Conservation (phyloP, 1,139 yeast species). For the Candida pseudoviswanathii region DNA sequence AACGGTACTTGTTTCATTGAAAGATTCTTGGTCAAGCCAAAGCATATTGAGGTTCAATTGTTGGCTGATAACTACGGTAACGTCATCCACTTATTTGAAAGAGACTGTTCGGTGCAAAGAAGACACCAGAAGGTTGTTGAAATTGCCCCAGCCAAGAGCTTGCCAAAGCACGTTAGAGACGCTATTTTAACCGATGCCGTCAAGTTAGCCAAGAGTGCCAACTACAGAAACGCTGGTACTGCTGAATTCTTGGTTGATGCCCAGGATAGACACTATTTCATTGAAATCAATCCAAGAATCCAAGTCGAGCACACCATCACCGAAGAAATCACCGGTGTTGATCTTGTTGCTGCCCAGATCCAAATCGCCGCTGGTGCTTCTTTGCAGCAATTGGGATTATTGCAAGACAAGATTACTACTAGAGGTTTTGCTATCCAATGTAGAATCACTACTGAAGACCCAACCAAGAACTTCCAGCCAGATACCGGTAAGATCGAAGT, state of each 20-base stretch:
- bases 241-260: constrained; percentile 95
- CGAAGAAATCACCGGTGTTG: constrained; percentile 98
- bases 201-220: constrained; percentile 81
- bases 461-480: constrained; percentile 94
- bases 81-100: constrained; percentile 92
- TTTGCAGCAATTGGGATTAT: constrained; percentile 82
- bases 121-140: constrained; percentile 99
- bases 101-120: constrained; percentile 99
- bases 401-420: constrained; percentile 92
- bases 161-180: constrained; percentile 80
- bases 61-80: constrained; percentile 94
- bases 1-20: constrained; percentile 98
- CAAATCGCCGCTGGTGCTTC: constrained; percentile 99
- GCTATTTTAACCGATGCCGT: constrained; percentile 95
- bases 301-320: constrained; percentile 99
- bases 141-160: constrained; percentile 96
- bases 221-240: constrained; percentile 97
- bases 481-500: constrained; percentile 99
- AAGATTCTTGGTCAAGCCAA: constrained; percentile 91
- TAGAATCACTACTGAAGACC: constrained; percentile 98
- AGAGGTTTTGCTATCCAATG: constrained; percentile 99
- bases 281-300: constrained; percentile 98
- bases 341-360: constrained; percentile 96
- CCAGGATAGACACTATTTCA: constrained; percentile 94
- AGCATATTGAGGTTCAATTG: constrained; percentile 96